These are phyloP conservation scores for Puccinia hordei DNA, from an alignment of 1,284 basidiomycete genomes.

Conservation along the genomic window DNA sequence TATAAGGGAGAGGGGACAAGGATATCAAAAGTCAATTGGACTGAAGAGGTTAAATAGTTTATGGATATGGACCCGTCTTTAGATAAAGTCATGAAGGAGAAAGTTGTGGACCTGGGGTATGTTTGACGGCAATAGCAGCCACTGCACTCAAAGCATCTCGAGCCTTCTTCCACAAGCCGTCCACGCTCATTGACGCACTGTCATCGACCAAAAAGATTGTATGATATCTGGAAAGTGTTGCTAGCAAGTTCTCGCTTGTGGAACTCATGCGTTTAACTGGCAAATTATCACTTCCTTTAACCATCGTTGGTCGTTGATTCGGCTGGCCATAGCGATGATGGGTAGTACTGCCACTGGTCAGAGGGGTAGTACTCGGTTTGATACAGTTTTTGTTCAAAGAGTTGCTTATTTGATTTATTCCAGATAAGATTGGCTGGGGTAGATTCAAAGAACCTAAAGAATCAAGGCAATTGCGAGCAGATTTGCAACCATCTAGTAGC, in stretches of 20 bases:
- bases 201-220: slow-evolving; percentile 50
- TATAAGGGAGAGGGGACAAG: neutral
- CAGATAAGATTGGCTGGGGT: slow-evolving; percentile 7
- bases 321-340: neutral
- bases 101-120: slow-evolving; percentile 14
- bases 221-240: slow-evolving; percentile 27
- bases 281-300: neutral
- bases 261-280: neutral
- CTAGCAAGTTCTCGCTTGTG: slow-evolving; percentile 30
- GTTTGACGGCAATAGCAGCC: slow-evolving; percentile 22
- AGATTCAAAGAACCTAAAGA: slow-evolving; percentile 21
- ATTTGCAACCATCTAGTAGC: neutral
- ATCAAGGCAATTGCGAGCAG: slow-evolving; percentile 7
- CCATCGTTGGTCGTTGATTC: slow-evolving; percentile 13
- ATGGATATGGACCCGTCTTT: neutral
- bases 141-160: slow-evolving; percentile 31
- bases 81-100: neutral
- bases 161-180: slow-evolving; percentile 40
- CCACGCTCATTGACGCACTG: slow-evolving; percentile 32
- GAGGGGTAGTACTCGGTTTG: neutral
- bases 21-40: neutral
- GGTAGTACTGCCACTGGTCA: neutral
- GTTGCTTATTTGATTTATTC: slow-evolving; percentile 10
- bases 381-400: slow-evolving; percentile 1
- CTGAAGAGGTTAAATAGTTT: neutral